Evolutionary conservation across 345 rosid species (phyloP), one percentile per base, ranked within the genome.

Genomic region (Sisymbrium altissimum): DNA sequence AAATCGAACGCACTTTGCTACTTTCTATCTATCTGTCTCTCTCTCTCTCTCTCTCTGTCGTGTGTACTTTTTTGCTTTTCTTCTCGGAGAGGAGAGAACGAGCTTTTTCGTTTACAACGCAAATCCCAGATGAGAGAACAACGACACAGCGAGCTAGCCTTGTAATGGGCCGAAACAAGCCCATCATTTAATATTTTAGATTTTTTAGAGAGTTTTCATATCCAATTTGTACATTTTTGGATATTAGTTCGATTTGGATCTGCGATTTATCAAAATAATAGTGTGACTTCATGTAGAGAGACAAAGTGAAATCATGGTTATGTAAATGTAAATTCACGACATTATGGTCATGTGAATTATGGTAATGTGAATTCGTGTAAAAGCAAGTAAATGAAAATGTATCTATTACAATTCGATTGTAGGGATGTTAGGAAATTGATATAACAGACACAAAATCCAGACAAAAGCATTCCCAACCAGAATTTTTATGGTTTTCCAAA

Each of bases 31-130:
- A 71, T 64, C 9, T 59, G 25, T 13, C 53, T 52, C 53, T 27
- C 29, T 27, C 4, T 27, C 29, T 27, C 29, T 27, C 29, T 27
- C 25, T 23, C 25, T 23, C 25, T 23, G 2, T 23, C 29, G 35
- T 32, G 36, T 54, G 41, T 12, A 55, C 64, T 44, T 53, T 73
- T 73, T 33, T 64, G 64, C 71, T 73, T 54, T 64, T 73, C 77
- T 53, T 54, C 59, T 19, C 6, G 13, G 13, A 27, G 38, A 14
- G 32, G 38, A 35, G 73, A 35, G 73, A 19, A 25, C 8, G 7
- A 50, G 41, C 60, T 62, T 72, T 52, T 62, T 15, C 0, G 4
- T 33, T 57, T 35, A 65, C 71, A 49, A 8, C 15, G 70, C 21
- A 66, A 52, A 52, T 67, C 61, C 61, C 36, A 35, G 59, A 57